Evolutionary conservation across 768 basidiomycete genomes (phyloP), one percentile per base, ranked within the genome.

Genomic region (Ephemerocybe angulata): DNA sequence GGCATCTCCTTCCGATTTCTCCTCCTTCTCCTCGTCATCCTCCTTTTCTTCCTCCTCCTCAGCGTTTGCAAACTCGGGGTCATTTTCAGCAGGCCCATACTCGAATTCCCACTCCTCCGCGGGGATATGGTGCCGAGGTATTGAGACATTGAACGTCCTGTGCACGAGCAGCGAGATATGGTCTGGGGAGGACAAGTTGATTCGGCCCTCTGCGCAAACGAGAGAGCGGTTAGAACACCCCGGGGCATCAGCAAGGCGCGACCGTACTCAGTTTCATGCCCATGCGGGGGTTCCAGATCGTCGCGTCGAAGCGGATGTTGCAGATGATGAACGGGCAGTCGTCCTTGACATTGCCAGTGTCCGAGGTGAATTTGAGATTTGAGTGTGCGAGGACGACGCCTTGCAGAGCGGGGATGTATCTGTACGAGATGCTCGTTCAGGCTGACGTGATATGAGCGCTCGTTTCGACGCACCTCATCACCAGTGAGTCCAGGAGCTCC

Each of bases 391-490:
- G 79, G 15, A 96, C 80, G 4, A 98, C 91, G 55, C 94, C 95
- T 56, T 81, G 76, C 50, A 98, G 76, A n/a, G 90, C 83, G 41
- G 90, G 87, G 54, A 92, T 84, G 69, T 97, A 93, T 73, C 95
- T 98, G 58, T n/a, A 53, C 29, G 38, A 56, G 52, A 37, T 11
- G 17, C n/a, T 29, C 38, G 40, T 42, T n/a, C n/a, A n/a, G n/a
- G n/a, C n/a, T n/a, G n/a, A n/a, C n/a, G n/a, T n/a, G n/a, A n/a
- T n/a, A n/a, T n/a, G n/a, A n/a, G n/a, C n/a, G n/a, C n/a, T n/a
- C n/a, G n/a, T n/a, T n/a, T n/a, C n/a, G n/a, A n/a, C n/a, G n/a
- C 64, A 94, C 95, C 90, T 85, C 95, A 98, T 96, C 13, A 96
- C 73, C 88, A 97, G 88, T 7, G 90, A 90, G 69, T 98, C 93